These are phyloP conservation scores for Halophytophthora polymorphica DNA, from an alignment of 352 stramenopile genomes.

Conservation along the genomic window DNA sequence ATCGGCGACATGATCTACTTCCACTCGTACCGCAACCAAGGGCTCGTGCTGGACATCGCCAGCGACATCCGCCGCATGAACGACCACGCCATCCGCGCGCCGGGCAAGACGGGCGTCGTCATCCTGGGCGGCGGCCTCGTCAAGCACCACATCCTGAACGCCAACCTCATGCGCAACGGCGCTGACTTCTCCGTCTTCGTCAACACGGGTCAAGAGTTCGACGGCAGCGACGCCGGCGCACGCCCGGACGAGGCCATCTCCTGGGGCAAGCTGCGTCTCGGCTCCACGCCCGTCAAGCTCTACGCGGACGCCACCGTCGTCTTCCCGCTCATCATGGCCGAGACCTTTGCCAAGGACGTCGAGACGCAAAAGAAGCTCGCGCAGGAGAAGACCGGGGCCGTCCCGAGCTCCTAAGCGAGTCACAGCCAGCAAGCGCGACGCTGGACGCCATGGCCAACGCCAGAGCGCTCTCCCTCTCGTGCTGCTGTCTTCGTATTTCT, in stretches of 20 bases:
- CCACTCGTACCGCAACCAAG: conserved; percentile 98
- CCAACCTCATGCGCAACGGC: conserved; percentile 99
- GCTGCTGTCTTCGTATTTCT: no score
- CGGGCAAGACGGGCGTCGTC: conserved; percentile 95
- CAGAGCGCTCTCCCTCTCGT: no score
- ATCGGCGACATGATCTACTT: conserved; percentile 99
- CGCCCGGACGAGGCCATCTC: conserved; percentile 98
- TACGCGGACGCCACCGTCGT: conserved; percentile 98
- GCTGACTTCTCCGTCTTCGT: conserved; percentile 99
- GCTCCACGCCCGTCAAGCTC: conserved; percentile 95
- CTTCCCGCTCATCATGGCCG: conserved; percentile 98
- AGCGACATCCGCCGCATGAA: conserved; percentile 98
- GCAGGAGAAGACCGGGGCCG: conserved; percentile 6
- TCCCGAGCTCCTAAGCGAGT: conserved; percentile 22
- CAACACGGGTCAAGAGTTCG: conserved; percentile 98
- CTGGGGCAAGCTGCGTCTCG: conserved; percentile 98
- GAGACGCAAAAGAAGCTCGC: conserved; percentile 46
- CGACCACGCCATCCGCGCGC: conserved; percentile 94
- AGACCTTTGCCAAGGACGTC: conserved; percentile 98
- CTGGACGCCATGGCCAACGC: no score
- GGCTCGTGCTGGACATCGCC: conserved; percentile 97
- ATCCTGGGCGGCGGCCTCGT: conserved; percentile 97
- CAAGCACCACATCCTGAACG: conserved; percentile 99
- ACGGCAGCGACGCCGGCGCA: conserved; percentile 98
- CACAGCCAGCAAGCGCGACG: no score